Conservation (phyloP, 179 eudicot species). For the Silene noctiflora region DNA sequence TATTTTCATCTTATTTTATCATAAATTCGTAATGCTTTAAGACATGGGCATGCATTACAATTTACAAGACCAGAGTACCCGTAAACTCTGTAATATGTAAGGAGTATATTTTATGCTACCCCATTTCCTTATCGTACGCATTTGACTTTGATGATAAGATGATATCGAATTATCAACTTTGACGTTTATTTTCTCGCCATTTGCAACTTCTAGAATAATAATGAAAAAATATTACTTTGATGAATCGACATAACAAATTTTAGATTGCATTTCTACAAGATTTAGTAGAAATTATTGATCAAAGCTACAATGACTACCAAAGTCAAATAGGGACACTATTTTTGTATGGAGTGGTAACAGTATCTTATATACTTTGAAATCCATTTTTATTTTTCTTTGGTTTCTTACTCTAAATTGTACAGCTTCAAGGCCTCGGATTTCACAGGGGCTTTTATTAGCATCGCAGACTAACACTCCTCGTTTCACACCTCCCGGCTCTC, state of each 20-base stretch:
- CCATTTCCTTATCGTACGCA: not conserved
- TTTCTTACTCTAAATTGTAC: conserved; percentile 3
- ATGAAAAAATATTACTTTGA: no score
- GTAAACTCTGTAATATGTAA: not conserved
- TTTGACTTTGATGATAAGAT: not conserved
- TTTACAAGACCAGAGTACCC: not conserved
- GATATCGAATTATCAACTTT: no score
- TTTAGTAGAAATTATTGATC: not conserved
- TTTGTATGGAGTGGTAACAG: not conserved
- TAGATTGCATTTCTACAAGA: no score
- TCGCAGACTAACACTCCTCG: conserved; percentile 83
- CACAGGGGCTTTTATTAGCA: conserved; percentile 66
- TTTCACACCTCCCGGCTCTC: conserved; percentile 90
- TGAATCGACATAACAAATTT: no score
- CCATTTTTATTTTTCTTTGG: not conserved
- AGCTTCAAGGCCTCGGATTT: conserved; percentile 65
- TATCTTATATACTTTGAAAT: not conserved
- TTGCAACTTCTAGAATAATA: not conserved
- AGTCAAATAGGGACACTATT: not conserved
- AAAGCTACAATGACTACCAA: not conserved
- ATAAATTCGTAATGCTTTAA: not conserved
- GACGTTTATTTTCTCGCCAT: not conserved
- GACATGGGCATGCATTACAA: not conserved
- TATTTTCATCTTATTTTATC: not conserved
- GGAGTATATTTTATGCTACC: not conserved